Evolutionary conservation across 306 rosid species (phyloP).

Genomic region (Albizia julibrissin): DNA sequence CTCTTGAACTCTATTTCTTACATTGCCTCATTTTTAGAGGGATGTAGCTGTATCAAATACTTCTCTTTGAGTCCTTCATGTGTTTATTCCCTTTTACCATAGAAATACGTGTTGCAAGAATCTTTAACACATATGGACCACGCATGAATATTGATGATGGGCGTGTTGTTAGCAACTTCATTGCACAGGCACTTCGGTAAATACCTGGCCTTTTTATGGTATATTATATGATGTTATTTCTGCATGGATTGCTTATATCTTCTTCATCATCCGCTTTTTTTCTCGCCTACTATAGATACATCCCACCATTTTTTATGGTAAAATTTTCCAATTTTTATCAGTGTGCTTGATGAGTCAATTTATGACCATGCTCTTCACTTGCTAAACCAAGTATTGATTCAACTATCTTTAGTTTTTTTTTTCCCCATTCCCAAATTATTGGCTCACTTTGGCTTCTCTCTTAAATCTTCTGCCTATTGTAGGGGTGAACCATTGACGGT

Average conservation of each 20-base stretch:
- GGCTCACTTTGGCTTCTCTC: background rate
- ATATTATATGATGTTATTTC: slow-evolving; percentile 11
- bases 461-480: slow-evolving; percentile 34
- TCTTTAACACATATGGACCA: slow-evolving; percentile 97
- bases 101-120: slow-evolving; percentile 96
- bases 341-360: too few relatives aligned
- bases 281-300: background rate
- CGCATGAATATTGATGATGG: slow-evolving; percentile 99
- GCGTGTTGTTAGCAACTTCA: slow-evolving; percentile 96
- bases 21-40: slow-evolving; percentile 14
- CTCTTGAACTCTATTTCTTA: slow-evolving; percentile 10
- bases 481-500: slow-evolving; percentile 82
- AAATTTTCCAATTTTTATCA: too few relatives aligned
- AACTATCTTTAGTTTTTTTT: background rate
- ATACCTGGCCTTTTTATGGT: slow-evolving; percentile 10
- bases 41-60: slow-evolving; percentile 13
- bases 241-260: slow-evolving; percentile 3
- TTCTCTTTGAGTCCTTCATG: slow-evolving; percentile 1
- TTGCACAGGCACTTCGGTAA: slow-evolving; percentile 97
- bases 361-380: too few relatives aligned
- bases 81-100: slow-evolving; percentile 18
- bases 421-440: slow-evolving; percentile 5
- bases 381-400: too few relatives aligned
- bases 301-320: background rate
- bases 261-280: background rate